Base-by-base conservation (phyloP, 441 rosid genomes). In the Rhodomyrtus psidioides region DNA sequence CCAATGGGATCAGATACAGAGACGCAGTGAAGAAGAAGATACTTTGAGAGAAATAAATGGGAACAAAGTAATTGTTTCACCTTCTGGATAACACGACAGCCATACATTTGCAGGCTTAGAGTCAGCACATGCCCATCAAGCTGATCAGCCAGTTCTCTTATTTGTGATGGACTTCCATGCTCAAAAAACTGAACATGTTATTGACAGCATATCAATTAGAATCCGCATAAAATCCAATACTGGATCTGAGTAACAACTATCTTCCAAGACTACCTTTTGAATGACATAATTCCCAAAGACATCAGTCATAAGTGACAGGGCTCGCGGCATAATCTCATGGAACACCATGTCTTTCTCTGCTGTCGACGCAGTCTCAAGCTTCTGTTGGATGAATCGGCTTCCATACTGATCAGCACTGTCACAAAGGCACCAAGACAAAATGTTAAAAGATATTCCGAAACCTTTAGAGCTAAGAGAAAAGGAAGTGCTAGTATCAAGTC, bases 81-180 rank as follows among this genome's bases (percentile, higher is more conserved):
- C 95, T 94, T 95, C 86, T 95, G 98, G 86, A 95, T 94, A 85
- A 95, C 98, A 86, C 98, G 94, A 86, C 98, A 95, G 70, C 98
- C 98, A 90, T 95, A 95, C 96, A 95, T 95, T 88, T 95, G 98
- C 87, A 95, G 94, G 90, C 96, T 94, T 85, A 95, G 95, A 23
- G 93, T 90, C 90, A 95, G 90, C 53, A 95, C 96, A 91, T 94
- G 95, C 79, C 97, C 96, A 87, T 89, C 87, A 30, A 94, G 93
- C 91, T 94, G 92, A 82, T 93, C 93, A 53, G 96, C 96, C 56
- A 95, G 91, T 87, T 95, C 95, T 87, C 95, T 91, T 82, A 91
- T 84, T 90, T 95, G 98, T 34, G 92, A 83, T 54, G 94, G 86
- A 90, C 91, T 90, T 87, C 98, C 98, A 87, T 95, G 96, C 92